Base-by-base conservation (phyloP, 2,329 filamentous ascomycete genomes). In the Aspergillus pseudoviridinutans region DNA sequence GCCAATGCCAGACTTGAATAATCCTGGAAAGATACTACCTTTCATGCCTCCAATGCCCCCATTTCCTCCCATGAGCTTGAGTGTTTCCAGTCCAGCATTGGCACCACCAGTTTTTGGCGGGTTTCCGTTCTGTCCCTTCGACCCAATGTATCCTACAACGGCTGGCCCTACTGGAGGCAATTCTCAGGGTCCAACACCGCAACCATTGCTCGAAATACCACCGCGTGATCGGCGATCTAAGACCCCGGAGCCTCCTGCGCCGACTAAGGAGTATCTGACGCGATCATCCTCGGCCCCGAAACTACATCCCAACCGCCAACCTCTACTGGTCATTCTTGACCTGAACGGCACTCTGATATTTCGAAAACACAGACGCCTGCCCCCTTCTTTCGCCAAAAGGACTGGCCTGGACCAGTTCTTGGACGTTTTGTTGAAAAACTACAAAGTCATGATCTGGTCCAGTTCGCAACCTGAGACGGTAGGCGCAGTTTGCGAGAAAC, bases 331-430 rank as follows among this genome's bases (percentile, higher is more conserved):
- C 52, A 84, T 97, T 50, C 84, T 97, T 60, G 94, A 99, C 75
- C 84, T 99, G 41, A 99, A 97, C 73, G 94, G 94, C 61, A 97
- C 93, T 0, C 81, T 99, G 1, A 82, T 97, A 58, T 82, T 84
- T 75, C 88, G 94, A 4, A 87, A 86, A 8, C 79, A 79, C 53
- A 78, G 79, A 49, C 71, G 70, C 27, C 67, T 75, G 1, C 78
- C 80, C 3, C 81, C 78, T 9, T 71, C 73, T 46, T 90, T 92
- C 70, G 75, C 86, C 47, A 76, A 82, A 62, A 88, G 94, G 0
- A 90, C 90, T 0, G 81, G 87, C 61, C 82, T 94, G 1, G 66
- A 77, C 2, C 64, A 76, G 0, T 97, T 99, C 72, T 76, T 97
- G 3, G 68, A 81, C 28, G 91, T 92, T 71, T 84, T 92, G 63